Base-by-base conservation (phyloP, 2,329 filamentous ascomycete species). In the Beauveria sp. region DNA sequence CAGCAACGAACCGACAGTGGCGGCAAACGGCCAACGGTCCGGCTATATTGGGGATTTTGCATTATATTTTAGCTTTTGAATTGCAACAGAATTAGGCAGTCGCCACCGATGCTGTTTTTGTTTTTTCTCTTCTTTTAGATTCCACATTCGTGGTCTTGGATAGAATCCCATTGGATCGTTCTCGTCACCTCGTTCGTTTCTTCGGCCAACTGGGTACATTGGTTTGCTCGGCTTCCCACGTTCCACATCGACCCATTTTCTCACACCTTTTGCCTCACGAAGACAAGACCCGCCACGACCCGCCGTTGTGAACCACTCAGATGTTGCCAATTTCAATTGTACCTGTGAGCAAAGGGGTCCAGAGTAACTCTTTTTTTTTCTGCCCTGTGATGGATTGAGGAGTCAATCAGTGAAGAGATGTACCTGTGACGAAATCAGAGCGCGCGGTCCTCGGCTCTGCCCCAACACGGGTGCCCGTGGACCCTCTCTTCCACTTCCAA, bases 171-270 rank as follows among this genome's bases (percentile, higher is more conserved):
- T 56, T 10, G 16, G 18, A 46, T 22, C 54, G 3, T 24, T 14
- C 16, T 30, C 41, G 40, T 46, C 34, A 37, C 34, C 34, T 37
- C 34, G 34, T 37, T 37, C 34, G 12, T 16, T 37, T 16, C 12
- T 16, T 24, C 8, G 14, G 41, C 28, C 53, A 47, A 37, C 53
- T 44, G 44, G 55, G 22, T 57, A 34, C n/a, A 24, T 48, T 37
- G 18, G 8, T 7, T 37, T 16, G 34, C 50, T 60, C 57, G 57
- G 57, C 40, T 54, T 47, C 24, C 20, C 14, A 43, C 41, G 57
- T 60, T 60, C 57, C 57, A 60, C 57, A 60, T 54, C 57, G 50
- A 48, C 57, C 57, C 57, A 60, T 60, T 60, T 53, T 60, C 57
- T 60, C 57, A 60, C 41, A 30, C 43, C n/a, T n/a, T 41, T 37